Percentiles rank a stretch among this genome's conserved stretches.
Evolutionary conservation across 1,139 yeast species (phyloP).

Genomic region (Taiozyma onychis): DNA sequence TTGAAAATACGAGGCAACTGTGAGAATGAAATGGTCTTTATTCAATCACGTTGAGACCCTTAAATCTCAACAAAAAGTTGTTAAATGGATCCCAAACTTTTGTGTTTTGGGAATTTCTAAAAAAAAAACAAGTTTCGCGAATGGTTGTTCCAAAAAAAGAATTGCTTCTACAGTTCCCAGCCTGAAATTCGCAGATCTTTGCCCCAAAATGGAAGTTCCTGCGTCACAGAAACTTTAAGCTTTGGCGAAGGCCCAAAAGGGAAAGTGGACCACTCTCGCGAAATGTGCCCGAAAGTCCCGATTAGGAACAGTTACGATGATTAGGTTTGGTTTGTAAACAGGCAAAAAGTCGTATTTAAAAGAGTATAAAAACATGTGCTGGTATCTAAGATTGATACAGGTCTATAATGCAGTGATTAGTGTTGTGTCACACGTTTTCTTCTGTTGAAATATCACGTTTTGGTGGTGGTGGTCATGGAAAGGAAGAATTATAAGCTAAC

Average conservation of each 20-base stretch:
- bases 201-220: not conserved
- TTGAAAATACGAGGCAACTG: too few species aligned
- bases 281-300: not conserved
- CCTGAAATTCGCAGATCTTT: not conserved
- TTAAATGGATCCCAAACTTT: not conserved
- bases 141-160: not conserved
- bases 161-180: not conserved
- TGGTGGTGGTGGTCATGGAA: not conserved
- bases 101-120: not conserved
- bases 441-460: not conserved
- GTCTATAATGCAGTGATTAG: not conserved
- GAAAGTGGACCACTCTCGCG: not conserved
- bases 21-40: too few species aligned
- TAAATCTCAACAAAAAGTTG: not conserved
- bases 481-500: not conserved
- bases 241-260: not conserved
- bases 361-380: not conserved
- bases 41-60: not conserved
- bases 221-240: not conserved
- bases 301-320: not conserved
- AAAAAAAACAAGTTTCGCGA: conserved; percentile 4
- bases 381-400: not conserved
- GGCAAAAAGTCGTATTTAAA: too few species aligned
- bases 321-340: not conserved
- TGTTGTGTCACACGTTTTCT: not conserved